Conservation (phyloP, 345 rosid genomes). For the Geranium rotundifolium region DNA sequence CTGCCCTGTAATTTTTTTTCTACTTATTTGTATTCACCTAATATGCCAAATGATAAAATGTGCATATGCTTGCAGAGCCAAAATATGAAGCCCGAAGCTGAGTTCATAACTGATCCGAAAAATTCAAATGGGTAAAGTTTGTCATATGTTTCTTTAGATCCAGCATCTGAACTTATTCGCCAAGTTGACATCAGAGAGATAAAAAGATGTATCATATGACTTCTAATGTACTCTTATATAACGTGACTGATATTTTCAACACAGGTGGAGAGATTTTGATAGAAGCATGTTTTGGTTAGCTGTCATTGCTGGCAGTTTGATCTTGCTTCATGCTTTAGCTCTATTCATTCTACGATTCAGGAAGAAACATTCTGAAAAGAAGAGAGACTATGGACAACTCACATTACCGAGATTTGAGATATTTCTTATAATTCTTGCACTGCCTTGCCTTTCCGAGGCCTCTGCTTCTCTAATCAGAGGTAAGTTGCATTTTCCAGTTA, state of each 20-base stretch:
- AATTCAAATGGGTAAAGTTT: slow-evolving; percentile 46
- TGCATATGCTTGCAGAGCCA: slow-evolving; percentile 39
- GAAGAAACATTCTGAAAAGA: slow-evolving; percentile 32
- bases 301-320: slow-evolving; percentile 53
- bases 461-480: slow-evolving; percentile 58
- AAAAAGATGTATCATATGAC: no score
- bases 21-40: not conserved
- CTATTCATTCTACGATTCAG: slow-evolving; percentile 39
- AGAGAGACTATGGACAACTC: slow-evolving; percentile 46
- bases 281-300: slow-evolving; percentile 92
- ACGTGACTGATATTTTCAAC: slow-evolving; percentile 7
- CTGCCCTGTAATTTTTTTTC: not conserved
- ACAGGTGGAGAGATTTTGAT: slow-evolving; percentile 74
- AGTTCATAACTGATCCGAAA: slow-evolving; percentile 31
- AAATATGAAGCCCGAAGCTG: slow-evolving; percentile 61
- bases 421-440: slow-evolving; percentile 58
- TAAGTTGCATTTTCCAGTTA: slow-evolving; percentile 11
- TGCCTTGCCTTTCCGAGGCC: slow-evolving; percentile 65
- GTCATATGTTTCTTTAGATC: not conserved
- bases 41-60: not conserved
- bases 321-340: slow-evolving; percentile 45
- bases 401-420: slow-evolving; percentile 77
- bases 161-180: no score
- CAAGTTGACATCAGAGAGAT: no score
- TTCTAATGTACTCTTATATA: no score